Evolutionary conservation across 2,329 filamentous ascomycete species (phyloP), one percentile per base, ranked within the genome.

Genomic region (Dactylellina parvicollis): DNA sequence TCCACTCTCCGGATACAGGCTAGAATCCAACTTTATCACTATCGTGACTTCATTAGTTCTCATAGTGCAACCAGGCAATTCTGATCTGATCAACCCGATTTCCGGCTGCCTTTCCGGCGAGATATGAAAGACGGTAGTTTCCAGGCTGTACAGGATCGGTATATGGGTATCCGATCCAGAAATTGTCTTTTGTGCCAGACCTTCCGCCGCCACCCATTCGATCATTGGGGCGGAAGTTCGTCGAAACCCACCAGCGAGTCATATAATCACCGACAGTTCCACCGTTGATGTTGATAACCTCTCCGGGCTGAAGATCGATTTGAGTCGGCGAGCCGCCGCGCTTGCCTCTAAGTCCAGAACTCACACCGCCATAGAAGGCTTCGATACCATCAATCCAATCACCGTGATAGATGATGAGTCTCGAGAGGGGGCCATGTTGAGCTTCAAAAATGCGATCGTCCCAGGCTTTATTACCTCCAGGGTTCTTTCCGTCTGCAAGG

Each of bases 321-420:
- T 46, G 42, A 14, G 42, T 46, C 14, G 4, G 42, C 8, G 42
- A 4, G 20, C 42, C 42, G 20, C 42, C 42, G 7, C 20, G 3
- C 7, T 18, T 18, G 42, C 42, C 42, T 24, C 42, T 46, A 7
- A 4, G 42, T 7, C 42, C 42, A 24, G 42, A 20, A 24, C 42
- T 46, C 16, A 46, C 42, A 46, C 42, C 42, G 14, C 42, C 42
- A 14, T 46, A 46, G 16, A 20, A 46, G 14, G 24, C 42, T 24
- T 46, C 42, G 16, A 46, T 16, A 46, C 42, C 42, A 24, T 46
- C 42, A 46, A 46, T 24, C 42, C 42, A 46, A 18, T 46, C 42
- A 9, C 42, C 42, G 42, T 46, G 42, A 16, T 46, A 46, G 20
- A 46, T 46, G 16, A 4, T 14, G 16, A 46, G 5, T 24, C 20